Evolutionary conservation across 1,284 basidiomycete species (phyloP).

Genomic region (Agaricales sp.): DNA sequence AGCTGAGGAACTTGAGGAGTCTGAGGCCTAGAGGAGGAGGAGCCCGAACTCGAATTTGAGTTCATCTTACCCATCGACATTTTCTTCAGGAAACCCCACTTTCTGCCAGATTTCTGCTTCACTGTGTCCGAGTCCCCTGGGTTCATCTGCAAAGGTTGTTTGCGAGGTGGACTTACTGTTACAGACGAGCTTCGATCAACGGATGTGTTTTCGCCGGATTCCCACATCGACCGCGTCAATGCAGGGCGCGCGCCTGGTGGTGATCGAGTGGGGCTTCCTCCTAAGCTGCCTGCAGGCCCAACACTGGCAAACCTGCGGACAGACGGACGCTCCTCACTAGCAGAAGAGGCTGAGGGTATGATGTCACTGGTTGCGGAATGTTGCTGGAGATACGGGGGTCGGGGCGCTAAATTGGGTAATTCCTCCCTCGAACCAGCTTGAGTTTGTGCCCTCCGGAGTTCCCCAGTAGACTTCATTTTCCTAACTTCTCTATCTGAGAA

Average conservation of each 20-base stretch:
- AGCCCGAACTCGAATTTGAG: conserved; percentile 29
- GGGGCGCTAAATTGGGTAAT: conserved; percentile 24
- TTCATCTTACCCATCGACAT: conserved; percentile 91
- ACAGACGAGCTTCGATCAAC: background rate
- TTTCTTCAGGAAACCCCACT: conserved; percentile 93
- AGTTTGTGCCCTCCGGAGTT: conserved; percentile 45
- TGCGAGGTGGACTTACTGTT: background rate
- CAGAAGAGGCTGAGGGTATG: conserved; percentile 23
- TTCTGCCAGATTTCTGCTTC: conserved; percentile 43
- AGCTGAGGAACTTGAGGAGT: conserved; percentile 15
- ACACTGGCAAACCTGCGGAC: conserved; percentile 60
- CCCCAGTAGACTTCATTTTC: conserved; percentile 83
- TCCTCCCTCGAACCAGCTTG: conserved; percentile 7
- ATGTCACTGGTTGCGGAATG: conserved; percentile 58
- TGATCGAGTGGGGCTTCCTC: conserved; percentile 22
- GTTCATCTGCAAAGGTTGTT: background rate
- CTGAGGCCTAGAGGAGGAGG: conserved; percentile 11
- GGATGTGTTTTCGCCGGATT: conserved; percentile 9
- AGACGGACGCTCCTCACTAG: conserved; percentile 25
- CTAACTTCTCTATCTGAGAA: conserved; percentile 47
- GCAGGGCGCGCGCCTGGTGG: conserved; percentile 28
- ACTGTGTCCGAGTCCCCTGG: background rate
- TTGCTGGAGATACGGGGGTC: conserved; percentile 32
- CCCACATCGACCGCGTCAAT: conserved; percentile 44
- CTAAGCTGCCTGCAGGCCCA: conserved; percentile 34